Evolutionary conservation across 2,329 filamentous ascomycete genomes (phyloP), one percentile per base, ranked within the genome.

Genomic region (Ophiognomonia clavigignenti-juglandacearum): DNA sequence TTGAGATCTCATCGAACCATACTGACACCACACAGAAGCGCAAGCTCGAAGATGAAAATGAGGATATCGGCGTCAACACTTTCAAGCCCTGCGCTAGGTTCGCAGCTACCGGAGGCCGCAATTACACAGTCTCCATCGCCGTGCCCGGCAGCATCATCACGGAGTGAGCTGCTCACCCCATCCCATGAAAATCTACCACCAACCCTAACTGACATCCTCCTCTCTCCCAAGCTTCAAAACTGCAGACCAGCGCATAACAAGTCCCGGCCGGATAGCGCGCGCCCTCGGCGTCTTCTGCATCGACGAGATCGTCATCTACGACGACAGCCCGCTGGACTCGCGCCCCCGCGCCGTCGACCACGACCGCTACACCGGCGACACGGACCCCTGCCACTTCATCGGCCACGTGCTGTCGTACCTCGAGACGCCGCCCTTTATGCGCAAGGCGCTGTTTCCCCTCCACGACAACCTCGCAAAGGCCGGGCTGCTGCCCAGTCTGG

Each of bases 371-470:
- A 89, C 85, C 1, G 86, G 83, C 53, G 86, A 83, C 60, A 73
- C 80, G 13, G 85, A 93, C 59, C 88, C 88, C 1, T 82, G 82
- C 49, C 85, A 91, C 67, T 95, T 92, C 66, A 74, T 95, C 19
- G 77, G 81, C 42, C 88, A 93, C 60, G 69, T 95, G 6, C 72
- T 95, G 7, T 83, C 80, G 50, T 95, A 90, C 66, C 79, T 95
- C 51, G 89, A 95, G 65, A 86, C 86, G 4, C 89, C 89, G 24
- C 87, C 88, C 1, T 85, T 93, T 65, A 82, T 95, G 66, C 82
- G 87, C 57, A 83, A 83, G 61, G 67, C 75, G 2, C 73, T 95
- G 4, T 92, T 95, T 57, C 83, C 85, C 1, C 71, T 90, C 53
- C 88, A 95, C 60, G 82, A 86, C 9, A 91, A 95, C 60, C 72